Conservation (phyloP, 768 basidiomycete genomes). For the Boletus edulis region DNA sequence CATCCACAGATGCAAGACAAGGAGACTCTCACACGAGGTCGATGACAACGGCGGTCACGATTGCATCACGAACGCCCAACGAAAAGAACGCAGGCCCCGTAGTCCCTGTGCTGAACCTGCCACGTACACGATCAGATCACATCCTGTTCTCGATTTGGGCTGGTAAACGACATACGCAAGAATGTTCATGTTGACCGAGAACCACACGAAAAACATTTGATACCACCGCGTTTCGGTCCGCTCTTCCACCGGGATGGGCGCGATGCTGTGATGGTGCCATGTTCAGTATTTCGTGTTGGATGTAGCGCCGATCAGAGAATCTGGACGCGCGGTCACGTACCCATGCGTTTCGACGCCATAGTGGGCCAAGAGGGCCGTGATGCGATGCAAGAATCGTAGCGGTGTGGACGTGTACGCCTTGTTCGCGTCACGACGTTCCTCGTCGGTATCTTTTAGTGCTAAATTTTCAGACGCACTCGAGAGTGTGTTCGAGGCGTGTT, state of each 20-base stretch:
- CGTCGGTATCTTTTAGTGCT: neutral
- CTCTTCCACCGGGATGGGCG: slow-evolving; percentile 35
- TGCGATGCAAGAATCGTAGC: slow-evolving; percentile 16
- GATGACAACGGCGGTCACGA: slow-evolving; percentile 39
- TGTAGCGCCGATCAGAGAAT: neutral
- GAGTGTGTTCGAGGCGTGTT: neutral
- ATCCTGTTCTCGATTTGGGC: too few species aligned
- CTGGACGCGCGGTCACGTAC: slow-evolving; percentile 18
- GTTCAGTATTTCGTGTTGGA: neutral
- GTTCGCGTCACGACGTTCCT: neutral
- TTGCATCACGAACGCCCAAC: slow-evolving; percentile 42
- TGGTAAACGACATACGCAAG: slow-evolving; percentile 32
- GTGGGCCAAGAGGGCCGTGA: slow-evolving; percentile 29
- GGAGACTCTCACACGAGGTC: slow-evolving; percentile 40
- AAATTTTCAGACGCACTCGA: neutral
- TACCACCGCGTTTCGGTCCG: slow-evolving; percentile 41
- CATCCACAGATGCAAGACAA: neutral
- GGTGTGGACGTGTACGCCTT: neutral
- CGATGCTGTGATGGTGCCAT: slow-evolving; percentile 29
- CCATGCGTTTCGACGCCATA: slow-evolving; percentile 43
- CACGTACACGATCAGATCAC: neutral
- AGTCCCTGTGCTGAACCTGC: slow-evolving; percentile 48
- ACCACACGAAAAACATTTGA: slow-evolving; percentile 53
- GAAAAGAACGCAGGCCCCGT: slow-evolving; percentile 50
- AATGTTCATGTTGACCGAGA: slow-evolving; percentile 46